phyloP scores from a whole-genome alignment of 495 filamentous ascomycete species.

The Penicillium herquei region DNA sequence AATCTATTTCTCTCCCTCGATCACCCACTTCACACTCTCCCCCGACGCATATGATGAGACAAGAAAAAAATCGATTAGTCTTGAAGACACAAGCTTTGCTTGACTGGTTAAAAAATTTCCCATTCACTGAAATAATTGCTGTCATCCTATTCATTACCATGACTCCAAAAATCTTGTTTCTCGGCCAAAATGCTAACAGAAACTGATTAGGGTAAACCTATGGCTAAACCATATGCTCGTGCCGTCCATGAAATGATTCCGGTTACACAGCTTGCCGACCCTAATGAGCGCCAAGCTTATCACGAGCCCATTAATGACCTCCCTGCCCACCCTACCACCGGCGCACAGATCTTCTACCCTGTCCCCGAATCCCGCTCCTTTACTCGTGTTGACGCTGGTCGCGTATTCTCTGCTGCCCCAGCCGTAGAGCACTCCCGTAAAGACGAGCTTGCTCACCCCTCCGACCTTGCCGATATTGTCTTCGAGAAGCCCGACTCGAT shows the following conservation, averaged over 20 bases:
- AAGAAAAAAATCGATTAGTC: conserved; percentile 94
- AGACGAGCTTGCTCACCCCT: conserved; percentile 26
- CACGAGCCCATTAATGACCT: conserved; percentile 94
- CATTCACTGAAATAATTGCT: conserved; percentile 32
- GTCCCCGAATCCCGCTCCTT: conserved; percentile 86
- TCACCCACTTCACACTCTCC: not conserved
- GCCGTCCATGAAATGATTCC: conserved; percentile 83
- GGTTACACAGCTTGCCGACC: conserved; percentile 38
- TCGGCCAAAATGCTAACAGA: conserved; percentile 16
- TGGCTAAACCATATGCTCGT: conserved; percentile 72
- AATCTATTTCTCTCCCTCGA: conserved; percentile 1
- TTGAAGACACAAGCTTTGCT: conserved; percentile 75
- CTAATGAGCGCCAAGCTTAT: conserved; percentile 23
- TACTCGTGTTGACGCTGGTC: conserved; percentile 84
- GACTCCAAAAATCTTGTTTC: not conserved
- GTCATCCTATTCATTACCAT: conserved; percentile 9
- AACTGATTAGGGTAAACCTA: conserved; percentile 63
- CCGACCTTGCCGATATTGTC: conserved; percentile 25
- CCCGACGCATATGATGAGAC: conserved; percentile 59
- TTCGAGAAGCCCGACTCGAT: conserved; percentile 29
- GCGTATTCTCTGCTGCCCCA: conserved; percentile 66
- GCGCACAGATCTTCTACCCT: conserved; percentile 84
- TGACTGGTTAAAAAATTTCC: conserved; percentile 66
- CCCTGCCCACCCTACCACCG: conserved; percentile 73
- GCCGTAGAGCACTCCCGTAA: conserved; percentile 27